A percentile compares a stretch with the other conserved stretches of the same genome.
Evolutionary conservation across 2,329 filamentous ascomycete genomes (phyloP).

Genomic region (Sporothrix euskadiensis): DNA sequence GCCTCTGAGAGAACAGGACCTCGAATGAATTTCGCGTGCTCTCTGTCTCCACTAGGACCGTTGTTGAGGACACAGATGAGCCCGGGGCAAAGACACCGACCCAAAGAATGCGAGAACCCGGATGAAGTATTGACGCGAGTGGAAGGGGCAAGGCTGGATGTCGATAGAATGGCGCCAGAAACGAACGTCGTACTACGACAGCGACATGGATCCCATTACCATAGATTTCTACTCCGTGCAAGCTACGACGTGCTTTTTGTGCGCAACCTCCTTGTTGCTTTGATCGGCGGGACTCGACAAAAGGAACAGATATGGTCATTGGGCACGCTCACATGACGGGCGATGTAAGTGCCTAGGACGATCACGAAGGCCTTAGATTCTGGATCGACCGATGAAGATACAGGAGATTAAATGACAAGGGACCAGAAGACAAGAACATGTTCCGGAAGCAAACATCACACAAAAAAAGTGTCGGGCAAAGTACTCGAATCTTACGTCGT

Average conservation of each 20-base stretch:
- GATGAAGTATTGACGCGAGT: constrained; percentile 6
- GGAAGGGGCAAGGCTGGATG: neutral
- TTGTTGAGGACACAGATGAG: neutral
- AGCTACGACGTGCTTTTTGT: neutral
- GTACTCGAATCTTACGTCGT: neutral
- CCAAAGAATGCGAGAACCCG: neutral
- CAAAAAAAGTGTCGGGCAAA: neutral
- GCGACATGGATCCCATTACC: neutral
- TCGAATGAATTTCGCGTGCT: constrained; percentile 9
- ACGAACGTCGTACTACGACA: neutral
- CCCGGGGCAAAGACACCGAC: neutral
- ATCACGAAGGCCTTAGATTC: neutral
- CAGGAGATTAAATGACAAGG: neutral
- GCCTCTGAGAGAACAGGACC: neutral
- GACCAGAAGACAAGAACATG: neutral
- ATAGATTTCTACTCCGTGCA: neutral
- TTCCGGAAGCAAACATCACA: neutral
- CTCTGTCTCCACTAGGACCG: constrained; percentile 2
- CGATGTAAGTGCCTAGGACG: neutral
- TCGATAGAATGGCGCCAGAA: neutral
- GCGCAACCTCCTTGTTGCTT: neutral
- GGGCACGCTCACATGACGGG: neutral
- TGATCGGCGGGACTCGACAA: neutral
- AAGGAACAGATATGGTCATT: constrained; percentile 11
- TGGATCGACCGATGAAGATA: neutral